A percentile compares a stretch with the other conserved stretches of the same genome.
Conservation (phyloP, 2,329 filamentous ascomycete genomes). For the Phaeoacremonium minimum region DNA sequence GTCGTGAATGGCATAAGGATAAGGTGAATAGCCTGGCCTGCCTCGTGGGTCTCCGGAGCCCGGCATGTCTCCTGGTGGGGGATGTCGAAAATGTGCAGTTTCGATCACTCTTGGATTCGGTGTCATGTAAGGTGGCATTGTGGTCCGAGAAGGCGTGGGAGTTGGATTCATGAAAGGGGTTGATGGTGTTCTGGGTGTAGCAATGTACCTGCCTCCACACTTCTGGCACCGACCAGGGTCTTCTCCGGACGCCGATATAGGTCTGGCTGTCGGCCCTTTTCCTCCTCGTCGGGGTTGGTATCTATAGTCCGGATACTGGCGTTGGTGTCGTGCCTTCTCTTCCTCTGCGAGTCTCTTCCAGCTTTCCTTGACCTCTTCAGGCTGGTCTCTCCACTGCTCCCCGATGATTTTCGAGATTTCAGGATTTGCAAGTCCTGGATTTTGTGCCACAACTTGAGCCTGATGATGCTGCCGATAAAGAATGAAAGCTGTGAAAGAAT, state of each 20-base stretch:
- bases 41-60: background rate
- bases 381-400: constrained; percentile 79
- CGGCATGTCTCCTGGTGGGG: constrained; percentile 16
- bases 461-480: constrained; percentile 94
- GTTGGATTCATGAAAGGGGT: constrained; percentile 34
- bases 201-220: constrained; percentile 66
- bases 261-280: constrained; percentile 21
- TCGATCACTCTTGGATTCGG: constrained; percentile 21
- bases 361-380: constrained; percentile 68
- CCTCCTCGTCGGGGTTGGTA: constrained; percentile 78
- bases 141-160: constrained; percentile 23
- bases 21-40: background rate
- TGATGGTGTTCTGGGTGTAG: constrained; percentile 56
- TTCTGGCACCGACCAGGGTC: constrained; percentile 60
- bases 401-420: constrained; percentile 98
- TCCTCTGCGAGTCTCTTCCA: constrained; percentile 92
- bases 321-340: constrained; percentile 85
- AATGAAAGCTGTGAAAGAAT: constrained; percentile 76
- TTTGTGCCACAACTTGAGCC: constrained; percentile 70
- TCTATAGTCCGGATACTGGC: constrained; percentile 88
- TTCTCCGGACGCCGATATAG: constrained; percentile 32
- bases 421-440: constrained; percentile 90
- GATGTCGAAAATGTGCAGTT: constrained; percentile 22
- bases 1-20: constrained; percentile 26
- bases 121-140: constrained; percentile 14